phyloP scores from a whole-genome alignment of 805 yeast genomes.

The Priceomyces castillae region DNA sequence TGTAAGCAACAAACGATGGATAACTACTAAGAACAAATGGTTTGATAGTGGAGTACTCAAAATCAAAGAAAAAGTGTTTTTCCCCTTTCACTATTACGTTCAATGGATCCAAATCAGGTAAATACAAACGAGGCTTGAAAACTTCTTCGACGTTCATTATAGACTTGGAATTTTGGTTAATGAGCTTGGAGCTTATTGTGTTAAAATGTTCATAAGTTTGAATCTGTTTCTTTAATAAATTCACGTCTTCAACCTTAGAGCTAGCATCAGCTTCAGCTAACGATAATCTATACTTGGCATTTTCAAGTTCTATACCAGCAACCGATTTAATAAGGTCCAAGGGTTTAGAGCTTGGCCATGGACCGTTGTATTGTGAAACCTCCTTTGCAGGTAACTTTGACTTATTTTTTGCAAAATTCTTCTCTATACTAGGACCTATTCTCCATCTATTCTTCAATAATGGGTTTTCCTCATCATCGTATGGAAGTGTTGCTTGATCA shows the following conservation, averaged over 20 bases:
- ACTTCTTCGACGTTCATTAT: constrained; percentile 63
- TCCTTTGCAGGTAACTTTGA: constrained; percentile 48
- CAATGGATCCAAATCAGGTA: constrained; percentile 90
- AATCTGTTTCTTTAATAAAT: constrained; percentile 47
- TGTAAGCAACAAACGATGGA: constrained; percentile 82
- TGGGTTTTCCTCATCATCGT: constrained; percentile 60
- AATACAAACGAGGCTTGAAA: constrained; percentile 67
- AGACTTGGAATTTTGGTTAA: constrained; percentile 50
- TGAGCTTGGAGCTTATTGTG: constrained; percentile 54
- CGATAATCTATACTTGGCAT: constrained; percentile 51
- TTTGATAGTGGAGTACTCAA: constrained; percentile 76
- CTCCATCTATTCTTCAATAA: constrained; percentile 69
- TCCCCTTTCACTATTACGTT: constrained; percentile 56
- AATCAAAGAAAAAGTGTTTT: constrained; percentile 63
- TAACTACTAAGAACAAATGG: constrained; percentile 78
- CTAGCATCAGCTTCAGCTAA: constrained; percentile 54
- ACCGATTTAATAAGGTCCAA: constrained; percentile 60
- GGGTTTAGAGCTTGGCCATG: constrained; percentile 65
- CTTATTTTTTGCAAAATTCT: constrained; percentile 71
- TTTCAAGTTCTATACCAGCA: constrained; percentile 66
- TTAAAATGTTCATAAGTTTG: constrained; percentile 61
- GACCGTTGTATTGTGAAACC: constrained; percentile 61
- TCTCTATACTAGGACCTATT: constrained; percentile 87
- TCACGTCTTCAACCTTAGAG: constrained; percentile 41
- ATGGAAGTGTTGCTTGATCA: constrained; percentile 44